A percentile compares a stretch with the other conserved stretches of the same genome.
These are phyloP conservation scores for Posidonia oceanica DNA, from an alignment of 116 monocot genomes.

Conservation along the genomic window DNA sequence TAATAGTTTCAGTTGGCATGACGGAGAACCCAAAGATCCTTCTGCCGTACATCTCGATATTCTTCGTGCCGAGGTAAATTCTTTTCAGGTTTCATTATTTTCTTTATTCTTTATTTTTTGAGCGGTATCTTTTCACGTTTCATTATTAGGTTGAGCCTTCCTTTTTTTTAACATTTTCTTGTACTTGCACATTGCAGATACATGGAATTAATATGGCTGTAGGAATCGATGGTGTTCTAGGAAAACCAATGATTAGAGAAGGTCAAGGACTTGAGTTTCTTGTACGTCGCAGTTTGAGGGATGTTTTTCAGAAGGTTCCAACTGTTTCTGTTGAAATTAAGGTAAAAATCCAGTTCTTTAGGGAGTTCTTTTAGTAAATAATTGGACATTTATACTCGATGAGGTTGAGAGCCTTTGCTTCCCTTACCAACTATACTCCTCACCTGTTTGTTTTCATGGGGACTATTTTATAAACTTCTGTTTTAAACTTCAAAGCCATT, in stretches of 20 bases:
- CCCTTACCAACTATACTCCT: too few relatives aligned
- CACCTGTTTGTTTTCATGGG: too few relatives aligned
- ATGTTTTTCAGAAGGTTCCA: constrained; percentile 87
- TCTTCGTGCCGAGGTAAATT: constrained; percentile 73
- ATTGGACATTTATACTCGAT: too few relatives aligned
- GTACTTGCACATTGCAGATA: constrained; percentile 33
- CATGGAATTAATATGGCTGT: constrained; percentile 82
- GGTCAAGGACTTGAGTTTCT: constrained; percentile 58
- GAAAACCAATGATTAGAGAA: constrained; percentile 76
- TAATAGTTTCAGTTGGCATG: constrained; percentile 85
- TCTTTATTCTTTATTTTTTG: too few relatives aligned
- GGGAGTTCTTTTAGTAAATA: too few relatives aligned
- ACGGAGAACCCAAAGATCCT: constrained; percentile 63
- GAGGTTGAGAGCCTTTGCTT: too few relatives aligned
- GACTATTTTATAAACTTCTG: too few relatives aligned
- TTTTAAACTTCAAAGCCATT: too few relatives aligned
- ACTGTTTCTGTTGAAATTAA: constrained; percentile 66
- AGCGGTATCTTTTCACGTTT: too few relatives aligned
- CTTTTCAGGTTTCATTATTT: background rate
- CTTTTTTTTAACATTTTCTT: background rate
- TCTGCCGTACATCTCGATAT: constrained; percentile 91
- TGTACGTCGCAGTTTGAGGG: constrained; percentile 83
- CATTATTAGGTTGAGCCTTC: background rate
- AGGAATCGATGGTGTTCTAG: constrained; percentile 66
- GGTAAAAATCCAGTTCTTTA: constrained; percentile 19